Evolutionary conservation across 176 grass and related monocot species (phyloP).

Genomic region (Oryza nivara): DNA sequence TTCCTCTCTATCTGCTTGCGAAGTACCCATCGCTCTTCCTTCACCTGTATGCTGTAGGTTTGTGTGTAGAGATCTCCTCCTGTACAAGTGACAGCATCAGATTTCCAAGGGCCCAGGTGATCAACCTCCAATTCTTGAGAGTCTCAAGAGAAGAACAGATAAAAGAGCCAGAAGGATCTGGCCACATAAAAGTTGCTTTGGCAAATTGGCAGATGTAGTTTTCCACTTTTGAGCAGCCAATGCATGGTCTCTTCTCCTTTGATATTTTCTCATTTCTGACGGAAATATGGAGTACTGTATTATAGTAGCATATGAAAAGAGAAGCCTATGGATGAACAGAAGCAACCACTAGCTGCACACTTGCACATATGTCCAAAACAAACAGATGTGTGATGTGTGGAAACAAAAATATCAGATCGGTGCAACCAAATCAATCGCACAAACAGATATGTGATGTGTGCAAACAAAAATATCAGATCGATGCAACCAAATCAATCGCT

Average conservation of each 20-base stretch:
- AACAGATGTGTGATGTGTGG: background rate
- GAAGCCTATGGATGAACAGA: background rate
- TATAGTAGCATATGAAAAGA: background rate
- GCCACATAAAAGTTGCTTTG: background rate
- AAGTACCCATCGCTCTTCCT: constrained; percentile 6
- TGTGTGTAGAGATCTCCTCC: background rate
- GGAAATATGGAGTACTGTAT: background rate
- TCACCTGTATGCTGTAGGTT: background rate
- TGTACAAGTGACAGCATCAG: background rate
- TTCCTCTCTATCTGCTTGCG: constrained; percentile 41
- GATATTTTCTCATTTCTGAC: background rate
- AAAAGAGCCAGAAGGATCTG: background rate
- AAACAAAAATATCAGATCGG: background rate
- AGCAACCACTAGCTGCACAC: background rate
- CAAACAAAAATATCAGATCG: background rate
- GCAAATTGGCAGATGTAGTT: background rate
- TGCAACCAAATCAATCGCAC: background rate
- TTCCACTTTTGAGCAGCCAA: background rate
- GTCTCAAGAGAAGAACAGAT: background rate
- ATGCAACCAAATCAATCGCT: background rate
- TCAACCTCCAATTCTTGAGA: background rate
- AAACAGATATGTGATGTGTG: background rate
- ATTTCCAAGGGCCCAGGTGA: background rate
- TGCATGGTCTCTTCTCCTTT: background rate
- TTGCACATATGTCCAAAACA: background rate